Percentiles rank a stretch among this genome's conserved stretches.
phyloP scores from a whole-genome alignment of 768 basidiomycete species.

The Pisolithus microcarpus region DNA sequence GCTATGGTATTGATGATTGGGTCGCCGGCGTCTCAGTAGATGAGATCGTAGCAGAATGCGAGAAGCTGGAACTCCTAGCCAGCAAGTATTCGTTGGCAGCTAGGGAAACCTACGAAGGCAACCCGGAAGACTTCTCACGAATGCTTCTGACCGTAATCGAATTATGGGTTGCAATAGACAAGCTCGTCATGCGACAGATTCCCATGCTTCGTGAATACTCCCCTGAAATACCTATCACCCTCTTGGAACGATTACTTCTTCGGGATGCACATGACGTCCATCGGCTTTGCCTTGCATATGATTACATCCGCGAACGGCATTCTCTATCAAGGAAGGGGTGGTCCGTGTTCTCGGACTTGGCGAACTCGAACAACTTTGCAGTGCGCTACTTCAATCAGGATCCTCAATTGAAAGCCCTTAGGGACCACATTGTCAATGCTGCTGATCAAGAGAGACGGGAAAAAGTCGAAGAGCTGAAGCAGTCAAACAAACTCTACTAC shows the following conservation, averaged over 20 bases:
- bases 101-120: slow-evolving; percentile 20
- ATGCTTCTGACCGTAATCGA: slow-evolving; percentile 31
- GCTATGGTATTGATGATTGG: slow-evolving; percentile 28
- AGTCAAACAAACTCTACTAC: slow-evolving; percentile 7
- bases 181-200: slow-evolving; percentile 19
- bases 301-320: slow-evolving; percentile 28
- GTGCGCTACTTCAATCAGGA: slow-evolving; percentile 28
- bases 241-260: slow-evolving; percentile 39
- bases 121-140: slow-evolving; percentile 33
- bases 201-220: slow-evolving; percentile 39
- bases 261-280: slow-evolving; percentile 21
- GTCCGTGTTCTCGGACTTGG: slow-evolving; percentile 29
- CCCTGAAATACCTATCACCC: slow-evolving; percentile 33
- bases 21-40: slow-evolving; percentile 11
- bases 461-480: slow-evolving; percentile 23
- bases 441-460: slow-evolving; percentile 14
- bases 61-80: slow-evolving; percentile 21
- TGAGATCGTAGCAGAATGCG: slow-evolving; percentile 17
- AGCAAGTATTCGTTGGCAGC: slow-evolving; percentile 22
- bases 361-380: slow-evolving; percentile 21
- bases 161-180: slow-evolving; percentile 42
- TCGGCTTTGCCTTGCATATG: slow-evolving; percentile 21
- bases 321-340: slow-evolving; percentile 2
- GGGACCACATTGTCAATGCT: slow-evolving; percentile 20
- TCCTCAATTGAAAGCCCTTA: slow-evolving; percentile 13